Base-by-base conservation (phyloP, 2,329 filamentous ascomycete genomes). In the Stromatinia cepivora region DNA sequence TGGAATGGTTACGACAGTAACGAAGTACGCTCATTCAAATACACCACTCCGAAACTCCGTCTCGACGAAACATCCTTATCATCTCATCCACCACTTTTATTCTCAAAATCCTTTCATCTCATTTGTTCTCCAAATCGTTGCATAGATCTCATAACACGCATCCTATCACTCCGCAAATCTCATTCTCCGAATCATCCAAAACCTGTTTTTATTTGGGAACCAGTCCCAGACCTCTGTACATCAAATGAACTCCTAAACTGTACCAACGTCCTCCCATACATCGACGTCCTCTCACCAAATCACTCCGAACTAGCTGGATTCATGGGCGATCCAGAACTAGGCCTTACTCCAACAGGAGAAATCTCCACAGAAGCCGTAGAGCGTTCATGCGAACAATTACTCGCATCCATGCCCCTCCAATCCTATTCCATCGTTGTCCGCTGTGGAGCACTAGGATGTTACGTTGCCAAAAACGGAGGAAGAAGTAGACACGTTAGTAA, bases 151-250 rank as follows among this genome's bases (percentile, higher is more conserved):
- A 88, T 95, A 31, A 80, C 86, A 1, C 86, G 88, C n/a, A 91
- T 98, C 70, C 82, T 88, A 7, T 81, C 83, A 5, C 84, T 88
- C 42, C 82, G 87, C 11, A 84, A 84, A 75, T 80, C 80, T 11
- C 72, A 81, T 52, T 64, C 75, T 64, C 70, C 77, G 69, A 56
- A 79, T 20, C 72, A 79, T 0, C 76, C 82, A 0, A 85, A 86
- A 61, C 92, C 94, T 1, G 80, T 93, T 9, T 92, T 97, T 78
- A 87, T 98, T 66, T 99, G 94, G 94, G 95, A 99, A 79, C 95
- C 95, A 0, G 92, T 97, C 1, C 95, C 95, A 1, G 93, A 97
- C 79, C 85, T 92, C 1, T 97, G 94, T 79, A 90, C 86, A 0
- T 89, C 92, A 0, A 87, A 88, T 54, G 85, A 90, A 77, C 81